Evolutionary conservation across 495 filamentous ascomycete genomes (phyloP).

Genomic region (Platismatia glauca): DNA sequence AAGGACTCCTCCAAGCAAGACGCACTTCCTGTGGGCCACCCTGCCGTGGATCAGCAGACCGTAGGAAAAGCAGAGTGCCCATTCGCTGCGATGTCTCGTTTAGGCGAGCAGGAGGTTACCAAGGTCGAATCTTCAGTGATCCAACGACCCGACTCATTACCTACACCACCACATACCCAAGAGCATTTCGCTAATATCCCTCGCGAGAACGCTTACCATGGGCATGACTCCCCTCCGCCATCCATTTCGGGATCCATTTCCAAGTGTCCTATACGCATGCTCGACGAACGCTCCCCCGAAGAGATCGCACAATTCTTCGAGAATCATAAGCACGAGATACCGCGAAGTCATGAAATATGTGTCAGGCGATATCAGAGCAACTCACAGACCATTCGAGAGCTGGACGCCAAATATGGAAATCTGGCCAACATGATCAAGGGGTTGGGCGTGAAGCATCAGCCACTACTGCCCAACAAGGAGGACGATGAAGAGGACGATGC

Average conservation of each 20-base stretch:
- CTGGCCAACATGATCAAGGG: conserved; percentile 86
- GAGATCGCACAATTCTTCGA: conserved; percentile 86
- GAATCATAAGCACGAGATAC: conserved; percentile 85
- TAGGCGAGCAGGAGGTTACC: conserved; percentile 1
- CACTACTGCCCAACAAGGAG: conserved; percentile 59
- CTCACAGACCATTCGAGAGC: conserved; percentile 65
- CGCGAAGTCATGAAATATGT: conserved; percentile 82
- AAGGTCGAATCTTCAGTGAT: conserved; percentile 27
- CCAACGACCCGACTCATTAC: conserved; percentile 32
- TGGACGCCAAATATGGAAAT: conserved; percentile 87
- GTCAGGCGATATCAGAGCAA: conserved; percentile 79
- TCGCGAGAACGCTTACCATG: conserved; percentile 36
- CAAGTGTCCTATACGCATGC: conserved; percentile 79
- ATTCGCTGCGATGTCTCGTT: conserved; percentile 32
- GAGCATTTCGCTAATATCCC: conserved; percentile 28
- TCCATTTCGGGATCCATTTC: conserved; percentile 43
- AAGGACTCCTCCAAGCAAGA: background rate
- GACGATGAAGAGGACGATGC: conserved; percentile 37
- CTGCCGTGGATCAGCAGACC: background rate
- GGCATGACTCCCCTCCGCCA: conserved; percentile 40
- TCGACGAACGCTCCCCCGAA: conserved; percentile 83
- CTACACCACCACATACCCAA: conserved; percentile 16
- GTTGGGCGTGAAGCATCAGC: conserved; percentile 71
- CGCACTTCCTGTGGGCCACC: conserved; percentile 3
- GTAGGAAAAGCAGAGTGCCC: conserved; percentile 34